Evolutionary conservation across 768 basidiomycete species (phyloP), one percentile per base, ranked within the genome.

Genomic region (Amylocystis lapponica): DNA sequence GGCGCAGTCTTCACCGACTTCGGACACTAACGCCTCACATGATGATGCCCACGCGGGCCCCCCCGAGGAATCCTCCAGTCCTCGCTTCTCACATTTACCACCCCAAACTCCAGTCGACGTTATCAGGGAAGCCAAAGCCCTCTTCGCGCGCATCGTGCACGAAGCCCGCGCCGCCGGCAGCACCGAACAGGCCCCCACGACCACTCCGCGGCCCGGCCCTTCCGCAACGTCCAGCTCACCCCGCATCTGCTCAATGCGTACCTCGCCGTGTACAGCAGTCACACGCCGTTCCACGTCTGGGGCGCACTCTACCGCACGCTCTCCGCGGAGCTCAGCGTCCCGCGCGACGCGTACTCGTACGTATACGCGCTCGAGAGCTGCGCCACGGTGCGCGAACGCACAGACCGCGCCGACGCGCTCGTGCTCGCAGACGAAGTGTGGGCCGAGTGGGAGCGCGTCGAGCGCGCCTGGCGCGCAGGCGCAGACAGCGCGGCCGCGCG

Each of bases 71-170:
- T 17, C 10, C 35, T 22, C 12, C 47, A 39, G 22, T 33, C 47
- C 50, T 27, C 51, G 33, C 19, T 57, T 53, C 51, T 65, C 76
- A 0, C 79, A 76, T 34, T 66, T 84, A 8, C 82, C 83, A 0
- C 89, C 90, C 0, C 85, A 88, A 56, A 86, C 72, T 23, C 66
- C 70, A 5, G 64, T 73, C n/a, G 87, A 92, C 50, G 77, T 92
- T 41, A 52, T 91, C 4, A 64, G 69, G 3, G 92, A 95, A 64
- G 79, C 71, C 0, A 64, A 71, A 10, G 65, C 72, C n/a, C 72
- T 94, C 9, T 86, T 89, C 56, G 50, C 69, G 11, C 73, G 76
- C 9, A 73, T 91, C 39, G 48, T 81, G 4, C 62, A 67, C 25
- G 80, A 80, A 39, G 21, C 33, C 47, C 37, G 42, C 36, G 13